Conservation (phyloP, 257 asterid species). For the Solanum bulbocastanum region DNA sequence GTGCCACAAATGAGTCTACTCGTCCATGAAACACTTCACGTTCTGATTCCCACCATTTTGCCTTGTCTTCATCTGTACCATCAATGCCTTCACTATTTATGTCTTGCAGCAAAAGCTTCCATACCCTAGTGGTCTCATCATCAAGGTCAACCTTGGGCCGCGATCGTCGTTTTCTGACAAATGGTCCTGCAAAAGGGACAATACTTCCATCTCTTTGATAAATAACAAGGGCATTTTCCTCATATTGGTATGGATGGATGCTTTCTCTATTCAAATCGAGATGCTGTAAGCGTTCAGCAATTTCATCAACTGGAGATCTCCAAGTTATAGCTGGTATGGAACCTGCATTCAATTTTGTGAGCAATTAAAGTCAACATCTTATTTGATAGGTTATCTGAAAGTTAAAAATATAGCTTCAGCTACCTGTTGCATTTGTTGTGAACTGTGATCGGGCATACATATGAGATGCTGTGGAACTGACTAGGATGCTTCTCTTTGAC, state of each 20-base stretch:
- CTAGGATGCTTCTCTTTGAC: slow-evolving; percentile 36
- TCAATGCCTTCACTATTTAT: slow-evolving; percentile 44
- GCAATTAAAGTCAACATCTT: neutral
- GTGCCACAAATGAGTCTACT: slow-evolving; percentile 42
- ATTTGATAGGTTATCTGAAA: neutral
- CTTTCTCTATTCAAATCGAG: slow-evolving; percentile 39
- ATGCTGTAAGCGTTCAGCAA: slow-evolving; percentile 36
- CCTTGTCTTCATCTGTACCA: slow-evolving; percentile 35
- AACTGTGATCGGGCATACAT: slow-evolving; percentile 16
- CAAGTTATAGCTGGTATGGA: slow-evolving; percentile 41
- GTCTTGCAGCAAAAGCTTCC: slow-evolving; percentile 43
- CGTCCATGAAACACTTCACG: slow-evolving; percentile 41
- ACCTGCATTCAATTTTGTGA: slow-evolving; percentile 36
- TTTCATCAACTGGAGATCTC: slow-evolving; percentile 39
- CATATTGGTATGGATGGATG: slow-evolving; percentile 15
- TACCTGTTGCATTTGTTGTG: slow-evolving; percentile 31
- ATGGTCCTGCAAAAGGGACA: slow-evolving; percentile 39
- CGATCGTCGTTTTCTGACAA: slow-evolving; percentile 35
- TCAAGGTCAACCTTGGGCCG: slow-evolving; percentile 61
- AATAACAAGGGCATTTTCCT: slow-evolving; percentile 57
- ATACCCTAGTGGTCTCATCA: slow-evolving; percentile 41
- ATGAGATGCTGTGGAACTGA: slow-evolving; percentile 28
- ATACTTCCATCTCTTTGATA: slow-evolving; percentile 54
- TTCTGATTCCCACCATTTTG: slow-evolving; percentile 49
- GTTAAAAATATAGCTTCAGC: neutral